Conservation (phyloP, 306 rosid genomes). For the Dryas drummondii region DNA sequence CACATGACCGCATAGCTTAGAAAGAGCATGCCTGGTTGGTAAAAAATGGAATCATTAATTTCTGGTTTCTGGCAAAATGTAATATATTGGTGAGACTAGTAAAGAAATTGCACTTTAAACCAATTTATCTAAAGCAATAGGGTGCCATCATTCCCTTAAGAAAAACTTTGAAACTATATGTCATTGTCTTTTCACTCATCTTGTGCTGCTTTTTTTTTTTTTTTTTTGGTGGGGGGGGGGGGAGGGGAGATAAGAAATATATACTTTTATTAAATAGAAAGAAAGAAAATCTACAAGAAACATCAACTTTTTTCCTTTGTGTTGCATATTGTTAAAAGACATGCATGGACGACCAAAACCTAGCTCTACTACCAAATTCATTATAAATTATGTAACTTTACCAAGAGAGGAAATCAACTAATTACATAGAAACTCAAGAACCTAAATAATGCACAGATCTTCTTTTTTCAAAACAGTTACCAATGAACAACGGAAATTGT, state of each 20-base stretch:
- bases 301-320: not conserved
- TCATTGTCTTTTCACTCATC: not conserved
- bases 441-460: not conserved
- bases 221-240: no score
- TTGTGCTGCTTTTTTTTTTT: not conserved
- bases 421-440: not conserved
- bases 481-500: not conserved
- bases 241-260: no score
- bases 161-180: not conserved
- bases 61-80: not conserved
- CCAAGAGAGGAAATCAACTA: not conserved
- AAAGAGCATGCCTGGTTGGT: not conserved
- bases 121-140: not conserved
- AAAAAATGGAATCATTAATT: not conserved
- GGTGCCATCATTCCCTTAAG: not conserved
- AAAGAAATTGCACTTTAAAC: not conserved
- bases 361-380: not conserved
- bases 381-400: not conserved
- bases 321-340: no score
- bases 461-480: not conserved
- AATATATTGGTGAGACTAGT: not conserved
- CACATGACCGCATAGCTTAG: not conserved
- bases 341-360: not conserved
- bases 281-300: not conserved
- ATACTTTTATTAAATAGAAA: not conserved